Evolutionary conservation across 2,329 filamentous ascomycete species (phyloP).

Genomic region (Rhexocercosporidium sp.): DNA sequence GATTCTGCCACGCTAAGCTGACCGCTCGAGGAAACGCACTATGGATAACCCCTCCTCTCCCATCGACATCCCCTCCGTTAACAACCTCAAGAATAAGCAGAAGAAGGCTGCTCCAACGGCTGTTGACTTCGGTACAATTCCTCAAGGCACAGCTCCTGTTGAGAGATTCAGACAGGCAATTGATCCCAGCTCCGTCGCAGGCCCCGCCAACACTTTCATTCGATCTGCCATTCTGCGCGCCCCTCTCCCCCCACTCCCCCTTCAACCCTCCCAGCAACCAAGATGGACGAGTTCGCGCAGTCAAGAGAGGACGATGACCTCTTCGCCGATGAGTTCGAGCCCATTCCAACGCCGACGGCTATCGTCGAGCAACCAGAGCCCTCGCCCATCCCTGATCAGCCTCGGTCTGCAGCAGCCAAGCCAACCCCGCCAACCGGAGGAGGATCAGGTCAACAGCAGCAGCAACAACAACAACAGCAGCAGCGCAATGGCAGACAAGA

Average conservation of each 20-base stretch:
- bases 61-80: not conserved
- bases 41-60: not conserved
- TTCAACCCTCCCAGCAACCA: not conserved
- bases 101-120: not conserved
- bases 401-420: not conserved
- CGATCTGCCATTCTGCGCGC: not conserved
- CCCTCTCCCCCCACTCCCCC: not conserved
- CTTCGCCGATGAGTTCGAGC: slow-evolving; percentile 44
- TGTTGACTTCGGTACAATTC: slow-evolving; percentile 1
- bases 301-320: slow-evolving; percentile 42
- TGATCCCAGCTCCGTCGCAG: not conserved
- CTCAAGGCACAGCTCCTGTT: slow-evolving; percentile 3
- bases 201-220: slow-evolving; percentile 3
- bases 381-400: not conserved
- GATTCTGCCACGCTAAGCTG: not conserved
- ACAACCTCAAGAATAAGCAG: not conserved
- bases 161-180: not conserved
- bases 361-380: slow-evolving; percentile 27
- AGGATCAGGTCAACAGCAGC: slow-evolving; percentile 5
- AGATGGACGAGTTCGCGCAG: slow-evolving; percentile 44
- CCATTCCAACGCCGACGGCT: slow-evolving; percentile 29
- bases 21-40: not conserved
- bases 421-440: slow-evolving; percentile 5
- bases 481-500: slow-evolving; percentile 22
- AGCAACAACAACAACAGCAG: slow-evolving; percentile 21